Base-by-base conservation (phyloP, 1,284 basidiomycete species). In the Amylostereum areolatum region DNA sequence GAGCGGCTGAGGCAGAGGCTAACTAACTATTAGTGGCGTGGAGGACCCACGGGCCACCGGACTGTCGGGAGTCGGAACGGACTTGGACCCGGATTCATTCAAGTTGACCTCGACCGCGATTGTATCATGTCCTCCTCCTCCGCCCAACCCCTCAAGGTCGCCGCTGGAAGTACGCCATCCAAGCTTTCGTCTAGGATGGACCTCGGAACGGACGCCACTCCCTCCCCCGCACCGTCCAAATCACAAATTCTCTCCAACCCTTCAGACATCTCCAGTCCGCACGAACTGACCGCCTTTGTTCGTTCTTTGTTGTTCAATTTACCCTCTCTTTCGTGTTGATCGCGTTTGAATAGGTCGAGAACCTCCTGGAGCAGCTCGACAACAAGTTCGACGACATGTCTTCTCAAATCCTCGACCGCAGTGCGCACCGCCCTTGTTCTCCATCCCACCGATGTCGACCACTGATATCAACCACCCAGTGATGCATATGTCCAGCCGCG, bases 351-450 rank as follows among this genome's bases (percentile, higher is more conserved):
- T 41, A 91, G 88, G 88, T 91, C 11, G 88, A 91, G 66, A 81
- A 77, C 7, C 67, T 91, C 32, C 67, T 91, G 7, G 86, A 87
- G 59, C 83, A 89, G 58, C 71, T 91, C 24, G 89, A 91, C 57
- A 55, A 75, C 39, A 89, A 88, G 56, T 91, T 91, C 60, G 87
- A 91, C 56, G 84, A 88, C 48, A 91, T 90, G 88, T 90, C 89
- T 37, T 70, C 70, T 12, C 85, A 89, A 63, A 86, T 91, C 55
- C 73, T 91, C 45, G 86, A 90, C 50, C 75, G 87, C 55, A 90
- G 88, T 91, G 61, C 56, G 85, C 72, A 46, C 34, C 25, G 40
- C 12, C 18, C 47, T 28, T 47, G 24, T 51, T 34, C 43, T 49
- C 3, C 47, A 24, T 36, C 25, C 46, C 33, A 34, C 30, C 12